Base-by-base conservation (phyloP, 2,329 filamentous ascomycete genomes). In the Nemania sp. region DNA sequence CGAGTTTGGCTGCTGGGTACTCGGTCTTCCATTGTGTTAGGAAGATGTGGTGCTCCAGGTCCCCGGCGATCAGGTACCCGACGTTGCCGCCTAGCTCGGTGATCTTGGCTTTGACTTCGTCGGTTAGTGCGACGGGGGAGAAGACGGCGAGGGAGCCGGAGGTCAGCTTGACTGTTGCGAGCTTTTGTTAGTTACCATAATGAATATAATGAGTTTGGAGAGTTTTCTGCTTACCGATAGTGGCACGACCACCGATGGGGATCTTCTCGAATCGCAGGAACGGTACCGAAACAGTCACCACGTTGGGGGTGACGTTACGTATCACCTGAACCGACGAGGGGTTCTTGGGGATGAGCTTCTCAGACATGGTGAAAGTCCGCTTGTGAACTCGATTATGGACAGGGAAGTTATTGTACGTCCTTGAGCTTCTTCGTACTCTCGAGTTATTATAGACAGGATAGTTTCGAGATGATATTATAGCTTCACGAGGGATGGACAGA, bases 31-130 rank as follows among this genome's bases (percentile, higher is more conserved):
- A 99, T 43, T 90, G 80, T 0, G 89, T 87, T 49, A 99, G 71
- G 77, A 94, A 95, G 70, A 99, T 90, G 80, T 99, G 94, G 73
- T 99, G 94, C 76, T 99, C 91, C 47, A 90, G 80, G 71, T 99
- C 94, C 1, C 88, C 84, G 1, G 94, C 93, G 22, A 93, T 79
- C 61, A 99, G 86, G 78, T 97, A 97, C 62, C 81, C 82, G 46
- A 97, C 83, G 36, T 84, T 80, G 44, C 86, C 86, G 57, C 86
- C 86, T 52, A 90, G 75, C 28, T 84, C 77, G 49, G 79, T 75
- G 46, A 89, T 76, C 69, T 87, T 85, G 62, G 77, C 70, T 57
- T 80, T 84, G 33, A 91, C 86, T 53, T 87, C 84, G 3, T 86
- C 80, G 3, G 92, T 97, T 51, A 97, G 81, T 12, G 88, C 89